Evolutionary conservation across 257 asterid species (phyloP), one percentile per base, ranked within the genome.

Genomic region (Solanum peruvianum): DNA sequence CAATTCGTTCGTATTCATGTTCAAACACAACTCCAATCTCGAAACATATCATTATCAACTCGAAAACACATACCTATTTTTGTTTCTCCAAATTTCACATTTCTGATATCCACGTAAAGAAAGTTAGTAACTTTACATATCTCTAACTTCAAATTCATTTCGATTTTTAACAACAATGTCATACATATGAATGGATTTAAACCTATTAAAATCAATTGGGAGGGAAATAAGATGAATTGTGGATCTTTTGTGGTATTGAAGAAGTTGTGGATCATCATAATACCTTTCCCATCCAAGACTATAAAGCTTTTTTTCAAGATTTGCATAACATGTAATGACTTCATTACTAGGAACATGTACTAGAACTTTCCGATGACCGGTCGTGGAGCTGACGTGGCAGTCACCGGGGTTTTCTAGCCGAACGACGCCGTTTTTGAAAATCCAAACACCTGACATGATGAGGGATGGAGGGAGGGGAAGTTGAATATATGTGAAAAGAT

Each of bases 221-320:
- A 91, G 92, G 64, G 93, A 91, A 64, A 90, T 91, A 72, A 91
- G 92, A 85, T 91, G 90, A 47, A 89, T 88, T 0, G 93, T 90
- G 33, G 92, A 91, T 72, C 92, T 86, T 83, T 91, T 91, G 33
- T 91, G 93, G 58, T 88, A 91, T 64, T 91, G 93, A 41, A 90
- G 91, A 56, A 91, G 89, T 9, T 89, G 90, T 25, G 92, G 92
- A 82, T 91, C 93, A 37, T 91, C 92, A 62, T 91, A 89, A 20
- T 91, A 91, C 76, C 93, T 91, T 52, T 91, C 93, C 93, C 93
- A 91, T 14, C 93, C 93, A 13, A 91, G 88, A 3, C 60, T 69
- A 5, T 45, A 13, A 23, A 91, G 87, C 86, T 89, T 91, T 12
- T 69, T 85, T 73, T 90, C 93, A 21, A 91, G 92, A 67, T 85